Base-by-base conservation (phyloP, 2,329 filamentous ascomycete species). In the Fusarium secorum region DNA sequence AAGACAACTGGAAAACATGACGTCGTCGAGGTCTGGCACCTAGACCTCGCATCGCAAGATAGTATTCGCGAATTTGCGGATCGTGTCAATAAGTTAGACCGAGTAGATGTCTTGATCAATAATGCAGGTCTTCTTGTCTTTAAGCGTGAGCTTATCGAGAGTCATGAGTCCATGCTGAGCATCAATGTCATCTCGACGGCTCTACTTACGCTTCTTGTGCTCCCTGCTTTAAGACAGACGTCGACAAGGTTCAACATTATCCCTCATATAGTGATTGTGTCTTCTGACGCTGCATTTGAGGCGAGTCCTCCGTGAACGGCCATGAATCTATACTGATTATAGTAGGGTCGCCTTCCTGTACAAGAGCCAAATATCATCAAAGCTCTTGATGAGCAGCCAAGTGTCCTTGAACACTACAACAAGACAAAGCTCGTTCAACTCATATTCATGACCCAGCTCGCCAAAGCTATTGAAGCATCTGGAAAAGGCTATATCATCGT, bases 101-200 rank as follows among this genome's bases (percentile, higher is more conserved):
- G 85, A 14, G 71, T 86, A 22, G 84, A 86, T 61, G 76, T 79
- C 5, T 66, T 86, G 1, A 62, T 86, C 11, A 77, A 80, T 52
- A 86, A 85, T 54, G 84, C 84, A 7, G 71, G 75, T 18, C 35
- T 75, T 18, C 55, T 72, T 13, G 63, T 56, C 8, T 36, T 66
- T 10, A 52, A 60, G 10, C 73, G 69, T 42, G 60, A 70, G 18
- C 54, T 76, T 42, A 66, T 75, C 24, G 82, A 84, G 60, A 84
- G 82, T 5, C 78, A 81, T 57, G 85, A 86, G 73, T 71, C 72
- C 18, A 81, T 77, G 32, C 73, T 86, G 52, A 82, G 81, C 7
- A 80, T 86, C 48, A 87, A 87, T 70, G 81, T 86, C 22, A 76
- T 87, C 38, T 80, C 79, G 6, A 86, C 83, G 0, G 82, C 83